Conservation (phyloP, 805 yeast genomes). For the Cyberlindnera japonica region DNA sequence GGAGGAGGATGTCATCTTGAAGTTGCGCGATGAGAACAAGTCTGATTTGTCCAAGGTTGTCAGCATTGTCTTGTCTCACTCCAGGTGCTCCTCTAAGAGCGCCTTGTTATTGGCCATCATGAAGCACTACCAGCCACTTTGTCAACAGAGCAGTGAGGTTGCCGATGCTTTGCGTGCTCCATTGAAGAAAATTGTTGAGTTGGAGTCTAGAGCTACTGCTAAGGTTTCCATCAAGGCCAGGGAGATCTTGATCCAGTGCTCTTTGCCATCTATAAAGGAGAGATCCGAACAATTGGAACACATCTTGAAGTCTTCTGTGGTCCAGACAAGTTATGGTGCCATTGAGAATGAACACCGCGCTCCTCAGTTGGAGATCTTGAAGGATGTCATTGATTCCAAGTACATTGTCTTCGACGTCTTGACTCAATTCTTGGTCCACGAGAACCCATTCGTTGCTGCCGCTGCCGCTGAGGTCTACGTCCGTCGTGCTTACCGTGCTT, state of each 20-base stretch:
- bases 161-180: conserved; percentile 66
- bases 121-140: conserved; percentile 73
- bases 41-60: conserved; percentile 73
- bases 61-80: conserved; percentile 74
- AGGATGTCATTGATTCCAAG: conserved; percentile 93
- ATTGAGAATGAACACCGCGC: conserved; percentile 68
- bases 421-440: conserved; percentile 80
- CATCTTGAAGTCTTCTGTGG: conserved; percentile 86
- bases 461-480: conserved; percentile 97
- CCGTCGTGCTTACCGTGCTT: conserved; percentile 96
- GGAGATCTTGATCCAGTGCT: conserved; percentile 93
- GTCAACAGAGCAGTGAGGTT: conserved; percentile 67
- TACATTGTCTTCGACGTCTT: conserved; percentile 95
- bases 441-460: conserved; percentile 83
- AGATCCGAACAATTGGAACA: conserved; percentile 97
- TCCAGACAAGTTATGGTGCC: conserved; percentile 86
- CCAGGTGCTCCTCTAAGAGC: conserved; percentile 91
- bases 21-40: conserved; percentile 83
- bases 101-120: conserved; percentile 83
- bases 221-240: conserved; percentile 94
- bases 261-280: conserved; percentile 93
- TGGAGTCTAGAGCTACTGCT: conserved; percentile 86
- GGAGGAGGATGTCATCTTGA: conserved; percentile 86
- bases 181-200: conserved; percentile 75
- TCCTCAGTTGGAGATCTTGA: conserved; percentile 76